Percentiles rank a stretch among this genome's conserved stretches.
These are phyloP conservation scores for Backusella tuberculispora DNA, from an alignment of 192 early-diverging fungal species.

Conservation along the genomic window DNA sequence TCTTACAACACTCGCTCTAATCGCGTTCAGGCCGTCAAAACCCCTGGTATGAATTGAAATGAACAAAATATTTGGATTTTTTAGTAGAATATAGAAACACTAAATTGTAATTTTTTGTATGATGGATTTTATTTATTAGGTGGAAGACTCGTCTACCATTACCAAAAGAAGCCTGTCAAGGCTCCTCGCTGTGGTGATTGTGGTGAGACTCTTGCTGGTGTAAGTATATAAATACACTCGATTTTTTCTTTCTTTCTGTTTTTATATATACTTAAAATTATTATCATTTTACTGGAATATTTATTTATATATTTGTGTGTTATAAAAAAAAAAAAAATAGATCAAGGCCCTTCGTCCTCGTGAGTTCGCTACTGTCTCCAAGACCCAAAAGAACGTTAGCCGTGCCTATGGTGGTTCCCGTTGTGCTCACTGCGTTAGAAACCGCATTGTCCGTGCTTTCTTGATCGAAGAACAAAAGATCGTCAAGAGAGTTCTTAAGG, in stretches of 20 bases:
- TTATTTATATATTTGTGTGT: not conserved
- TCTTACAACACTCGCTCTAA: slow-evolving; percentile 93
- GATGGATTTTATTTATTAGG: slow-evolving; percentile 46
- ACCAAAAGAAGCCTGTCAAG: slow-evolving; percentile 91
- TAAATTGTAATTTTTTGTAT: not conserved
- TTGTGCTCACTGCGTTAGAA: slow-evolving; percentile 78
- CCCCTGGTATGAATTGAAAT: slow-evolving; percentile 61
- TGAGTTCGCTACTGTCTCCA: slow-evolving; percentile 89
- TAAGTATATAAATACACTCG: slow-evolving; percentile 47
- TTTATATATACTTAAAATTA: not conserved
- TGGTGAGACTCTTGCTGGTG: slow-evolving; percentile 85
- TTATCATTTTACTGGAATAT: no score
- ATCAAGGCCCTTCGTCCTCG: slow-evolving; percentile 83
- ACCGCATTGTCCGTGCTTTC: slow-evolving; percentile 97
- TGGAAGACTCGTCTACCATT: slow-evolving; percentile 89
- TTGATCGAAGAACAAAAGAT: slow-evolving; percentile 99
- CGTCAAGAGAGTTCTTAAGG: slow-evolving; percentile 98
- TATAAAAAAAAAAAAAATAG: slow-evolving; percentile 8
- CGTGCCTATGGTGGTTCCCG: slow-evolving; percentile 98
- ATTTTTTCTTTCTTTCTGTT: not conserved
- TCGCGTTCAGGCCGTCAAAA: slow-evolving; percentile 85
- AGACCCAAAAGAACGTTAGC: slow-evolving; percentile 90
- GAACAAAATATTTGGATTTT: no score
- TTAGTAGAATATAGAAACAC: not conserved
- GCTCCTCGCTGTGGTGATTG: slow-evolving; percentile 98